phyloP scores from a whole-genome alignment of 1,284 basidiomycete genomes.

The Porogramme epimiltina region DNA sequence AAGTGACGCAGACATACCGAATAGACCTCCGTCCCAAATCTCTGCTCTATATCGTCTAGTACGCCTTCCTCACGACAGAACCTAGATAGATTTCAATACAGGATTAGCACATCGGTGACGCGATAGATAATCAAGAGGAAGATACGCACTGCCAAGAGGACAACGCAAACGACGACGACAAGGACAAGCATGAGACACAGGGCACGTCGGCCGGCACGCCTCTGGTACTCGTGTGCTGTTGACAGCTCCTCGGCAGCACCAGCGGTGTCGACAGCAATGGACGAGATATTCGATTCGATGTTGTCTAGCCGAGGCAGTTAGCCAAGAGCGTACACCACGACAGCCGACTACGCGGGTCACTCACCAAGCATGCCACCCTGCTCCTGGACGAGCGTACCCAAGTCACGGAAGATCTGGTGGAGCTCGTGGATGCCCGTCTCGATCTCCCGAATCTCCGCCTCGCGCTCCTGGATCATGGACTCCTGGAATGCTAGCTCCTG shows the following conservation, averaged over 20 bases:
- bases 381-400: constrained; percentile 93
- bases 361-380: constrained; percentile 94
- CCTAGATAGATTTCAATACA: constrained; percentile 27
- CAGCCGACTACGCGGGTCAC: constrained; percentile 29
- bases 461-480: constrained; percentile 92
- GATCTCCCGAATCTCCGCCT: constrained; percentile 94
- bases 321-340: neutral
- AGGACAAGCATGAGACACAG: constrained; percentile 90
- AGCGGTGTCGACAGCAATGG: constrained; percentile 82
- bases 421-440: constrained; percentile 97
- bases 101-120: constrained; percentile 27
- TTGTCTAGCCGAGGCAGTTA: constrained; percentile 71
- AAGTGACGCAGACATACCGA: too few relatives aligned
- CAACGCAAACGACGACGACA: constrained; percentile 85
- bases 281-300: constrained; percentile 93
- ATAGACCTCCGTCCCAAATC: too few relatives aligned
- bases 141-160: constrained; percentile 85
- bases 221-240: constrained; percentile 92
- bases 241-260: constrained; percentile 88
- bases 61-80: constrained; percentile 29
- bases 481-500: constrained; percentile 97
- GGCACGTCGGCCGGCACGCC: constrained; percentile 89
- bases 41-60: too few relatives aligned
- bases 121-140: constrained; percentile 28
- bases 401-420: constrained; percentile 95